Evolutionary conservation across 1,139 yeast species (phyloP).

Genomic region (Yamadazyma sp.): DNA sequence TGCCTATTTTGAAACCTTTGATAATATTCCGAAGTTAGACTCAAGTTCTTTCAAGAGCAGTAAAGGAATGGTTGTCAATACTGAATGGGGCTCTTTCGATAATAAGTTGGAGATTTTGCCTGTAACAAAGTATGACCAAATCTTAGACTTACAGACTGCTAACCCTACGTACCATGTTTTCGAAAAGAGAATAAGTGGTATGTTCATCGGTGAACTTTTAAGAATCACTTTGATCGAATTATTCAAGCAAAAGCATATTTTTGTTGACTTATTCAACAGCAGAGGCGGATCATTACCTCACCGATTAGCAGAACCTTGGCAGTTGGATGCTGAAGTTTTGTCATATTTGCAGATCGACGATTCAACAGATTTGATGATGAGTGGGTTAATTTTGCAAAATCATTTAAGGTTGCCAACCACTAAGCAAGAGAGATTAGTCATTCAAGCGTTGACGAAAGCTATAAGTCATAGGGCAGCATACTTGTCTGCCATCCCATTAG

Average conservation of each 20-base stretch:
- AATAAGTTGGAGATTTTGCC: slow-evolving; percentile 73
- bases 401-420: slow-evolving; percentile 67
- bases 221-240: slow-evolving; percentile 72
- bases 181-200: slow-evolving; percentile 91
- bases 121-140: slow-evolving; percentile 67
- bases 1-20: slow-evolving; percentile 77
- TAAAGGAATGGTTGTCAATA: slow-evolving; percentile 82
- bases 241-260: slow-evolving; percentile 54
- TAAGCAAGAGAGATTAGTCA: slow-evolving; percentile 63
- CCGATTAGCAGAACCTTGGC: slow-evolving; percentile 72
- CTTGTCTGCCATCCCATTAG: slow-evolving; percentile 83
- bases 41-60: slow-evolving; percentile 43
- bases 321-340: slow-evolving; percentile 76
- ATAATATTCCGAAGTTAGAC: slow-evolving; percentile 65
- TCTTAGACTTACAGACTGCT: slow-evolving; percentile 70
- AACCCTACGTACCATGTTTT: slow-evolving; percentile 86
- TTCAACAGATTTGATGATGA: slow-evolving; percentile 64
- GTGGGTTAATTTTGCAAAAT: slow-evolving; percentile 63
- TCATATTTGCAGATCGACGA: slow-evolving; percentile 83
- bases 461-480: slow-evolving; percentile 84
- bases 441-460: slow-evolving; percentile 72
- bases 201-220: slow-evolving; percentile 89
- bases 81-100: slow-evolving; percentile 98
- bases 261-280: slow-evolving; percentile 49
- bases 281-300: slow-evolving; percentile 62